Evolutionary conservation across 31 red algal species (phyloP).

Genomic region (Porphyra umbilicalis): DNA sequence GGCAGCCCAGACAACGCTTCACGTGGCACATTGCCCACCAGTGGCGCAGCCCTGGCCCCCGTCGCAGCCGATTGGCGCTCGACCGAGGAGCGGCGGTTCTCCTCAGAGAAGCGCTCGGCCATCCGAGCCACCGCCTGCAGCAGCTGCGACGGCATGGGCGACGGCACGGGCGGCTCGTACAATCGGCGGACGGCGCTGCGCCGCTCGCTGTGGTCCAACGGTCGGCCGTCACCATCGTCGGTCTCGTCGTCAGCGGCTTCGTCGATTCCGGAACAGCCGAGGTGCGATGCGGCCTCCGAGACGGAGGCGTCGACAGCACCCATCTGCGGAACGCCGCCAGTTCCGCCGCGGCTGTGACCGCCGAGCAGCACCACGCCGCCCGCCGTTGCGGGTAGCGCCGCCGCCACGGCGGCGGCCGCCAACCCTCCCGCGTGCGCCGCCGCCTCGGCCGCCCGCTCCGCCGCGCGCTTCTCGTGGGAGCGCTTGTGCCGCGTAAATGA

Average conservation of each 20-base stretch:
- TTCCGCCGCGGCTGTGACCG: neutral
- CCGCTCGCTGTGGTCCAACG: neutral
- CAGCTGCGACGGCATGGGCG: neutral
- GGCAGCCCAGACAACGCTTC: neutral
- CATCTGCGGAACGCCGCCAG: too few species aligned
- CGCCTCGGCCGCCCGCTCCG: neutral
- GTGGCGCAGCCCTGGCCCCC: neutral
- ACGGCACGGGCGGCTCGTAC: neutral
- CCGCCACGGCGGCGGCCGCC: neutral
- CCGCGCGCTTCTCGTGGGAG: slow-evolving; percentile 21
- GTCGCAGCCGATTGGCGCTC: neutral
- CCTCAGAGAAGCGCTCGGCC: neutral
- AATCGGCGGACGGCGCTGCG: neutral
- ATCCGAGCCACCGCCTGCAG: neutral
- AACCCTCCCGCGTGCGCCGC: neutral
- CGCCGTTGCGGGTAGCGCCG: neutral
- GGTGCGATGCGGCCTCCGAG: too few species aligned
- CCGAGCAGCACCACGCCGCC: neutral
- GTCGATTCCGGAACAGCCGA: neutral
- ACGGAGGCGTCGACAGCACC: too few species aligned
- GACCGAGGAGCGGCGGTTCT: neutral
- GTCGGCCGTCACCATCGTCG: neutral
- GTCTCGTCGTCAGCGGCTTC: neutral
- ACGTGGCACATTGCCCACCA: neutral
- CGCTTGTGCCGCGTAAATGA: slow-evolving; percentile 34